These are phyloP conservation scores for Gossypium davidsonii DNA, from an alignment of 441 rosid genomes.

Conservation along the genomic window DNA sequence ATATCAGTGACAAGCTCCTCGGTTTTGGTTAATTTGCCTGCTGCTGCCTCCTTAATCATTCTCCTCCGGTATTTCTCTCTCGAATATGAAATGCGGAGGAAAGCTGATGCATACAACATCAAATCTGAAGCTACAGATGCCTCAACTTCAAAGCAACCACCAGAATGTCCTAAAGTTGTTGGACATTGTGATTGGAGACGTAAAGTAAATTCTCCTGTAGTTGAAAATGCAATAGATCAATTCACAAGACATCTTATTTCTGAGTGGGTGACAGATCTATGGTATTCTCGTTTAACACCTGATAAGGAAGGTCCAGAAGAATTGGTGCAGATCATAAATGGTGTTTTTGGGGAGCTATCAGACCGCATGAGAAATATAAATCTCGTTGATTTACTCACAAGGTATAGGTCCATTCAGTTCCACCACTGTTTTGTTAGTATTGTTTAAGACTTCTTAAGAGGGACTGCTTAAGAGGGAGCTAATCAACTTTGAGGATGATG, in stretches of 20 bases:
- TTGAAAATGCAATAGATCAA: constrained; percentile 84
- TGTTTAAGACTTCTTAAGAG: constrained; percentile 12
- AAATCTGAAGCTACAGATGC: constrained; percentile 37
- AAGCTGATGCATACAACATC: constrained; percentile 59
- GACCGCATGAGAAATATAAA: constrained; percentile 73
- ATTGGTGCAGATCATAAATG: constrained; percentile 59
- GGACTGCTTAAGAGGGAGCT: constrained; percentile 26
- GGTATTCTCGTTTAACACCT: constrained; percentile 88
- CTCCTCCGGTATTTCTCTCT: constrained; percentile 78
- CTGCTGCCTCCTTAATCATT: constrained; percentile 76
- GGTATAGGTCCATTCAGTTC: constrained; percentile 35
- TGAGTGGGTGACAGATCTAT: constrained; percentile 91
- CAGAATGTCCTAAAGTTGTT: constrained; percentile 37
- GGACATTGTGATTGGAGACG: constrained; percentile 68
- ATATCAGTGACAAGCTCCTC: constrained; percentile 94
- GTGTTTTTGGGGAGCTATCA: constrained; percentile 80
- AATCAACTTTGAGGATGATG: constrained; percentile 35
- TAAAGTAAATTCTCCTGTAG: constrained; percentile 86
- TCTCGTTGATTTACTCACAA: constrained; percentile 80
- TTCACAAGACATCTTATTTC: constrained; percentile 77
- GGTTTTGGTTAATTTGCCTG: constrained; percentile 92
- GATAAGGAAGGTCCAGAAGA: constrained; percentile 95
- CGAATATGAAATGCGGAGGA: constrained; percentile 75
- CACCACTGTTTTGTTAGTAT: constrained; percentile 1
- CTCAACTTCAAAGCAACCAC: constrained; percentile 36